Conservation (phyloP, 225 moss, liverwort and hornwort genomes). For the Ulota crispa region DNA sequence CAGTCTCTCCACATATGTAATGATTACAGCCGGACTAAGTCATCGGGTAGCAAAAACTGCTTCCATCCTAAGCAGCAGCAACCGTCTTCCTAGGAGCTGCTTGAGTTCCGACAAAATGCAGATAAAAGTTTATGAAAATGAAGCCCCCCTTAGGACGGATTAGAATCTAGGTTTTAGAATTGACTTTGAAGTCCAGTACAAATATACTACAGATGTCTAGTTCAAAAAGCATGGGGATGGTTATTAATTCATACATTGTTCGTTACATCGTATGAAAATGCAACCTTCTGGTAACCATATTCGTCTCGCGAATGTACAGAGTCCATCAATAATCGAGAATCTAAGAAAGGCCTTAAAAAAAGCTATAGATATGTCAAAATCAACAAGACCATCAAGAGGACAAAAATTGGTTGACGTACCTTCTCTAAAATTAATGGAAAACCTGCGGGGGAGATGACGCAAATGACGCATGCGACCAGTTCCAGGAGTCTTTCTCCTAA, state of each 20-base stretch:
- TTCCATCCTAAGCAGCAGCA: constrained; percentile 43
- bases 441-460: constrained; percentile 76
- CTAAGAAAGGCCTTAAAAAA: neutral
- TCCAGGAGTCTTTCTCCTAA: constrained; percentile 80
- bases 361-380: neutral
- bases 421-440: constrained; percentile 85
- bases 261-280: neutral
- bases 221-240: neutral
- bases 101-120: constrained; percentile 47
- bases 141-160: neutral
- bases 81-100: constrained; percentile 56
- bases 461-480: constrained; percentile 84
- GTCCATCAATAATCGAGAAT: neutral
- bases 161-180: neutral
- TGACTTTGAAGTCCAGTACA: neutral
- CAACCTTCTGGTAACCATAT: neutral
- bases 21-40: neutral
- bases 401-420: constrained; percentile 33
- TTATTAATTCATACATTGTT: neutral
- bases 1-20: neutral
- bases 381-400: neutral
- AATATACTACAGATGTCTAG: neutral
- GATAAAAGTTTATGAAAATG: constrained; percentile 3
- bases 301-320: neutral
- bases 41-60: neutral